phyloP scores from a whole-genome alignment of 1,284 basidiomycete genomes.

The Ceratobasidium sp. region DNA sequence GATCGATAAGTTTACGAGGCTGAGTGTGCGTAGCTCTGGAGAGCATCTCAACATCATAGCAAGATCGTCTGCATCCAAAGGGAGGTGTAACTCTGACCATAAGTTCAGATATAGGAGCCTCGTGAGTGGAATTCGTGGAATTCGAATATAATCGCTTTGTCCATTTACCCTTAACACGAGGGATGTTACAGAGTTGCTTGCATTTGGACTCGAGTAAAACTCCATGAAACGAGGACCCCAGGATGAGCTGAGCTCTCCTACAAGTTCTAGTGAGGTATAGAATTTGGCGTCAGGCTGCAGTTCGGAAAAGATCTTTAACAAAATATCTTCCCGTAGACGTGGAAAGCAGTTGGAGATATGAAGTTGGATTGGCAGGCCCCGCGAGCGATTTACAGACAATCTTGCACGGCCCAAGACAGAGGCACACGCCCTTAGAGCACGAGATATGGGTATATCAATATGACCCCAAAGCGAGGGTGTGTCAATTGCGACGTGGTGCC shows the following conservation, averaged over 20 bases:
- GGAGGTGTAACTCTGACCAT: background rate
- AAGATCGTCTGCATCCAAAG: background rate
- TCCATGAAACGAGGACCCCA: no score
- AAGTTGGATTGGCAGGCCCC: background rate
- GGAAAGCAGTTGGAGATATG: background rate
- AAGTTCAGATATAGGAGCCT: background rate
- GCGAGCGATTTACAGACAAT: background rate
- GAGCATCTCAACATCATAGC: background rate
- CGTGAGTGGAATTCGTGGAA: background rate
- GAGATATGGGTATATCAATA: background rate
- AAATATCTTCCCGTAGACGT: no score
- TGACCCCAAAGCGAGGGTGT: background rate
- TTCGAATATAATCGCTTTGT: no score
- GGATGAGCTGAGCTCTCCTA: background rate
- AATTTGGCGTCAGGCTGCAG: background rate
- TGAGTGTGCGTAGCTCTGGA: background rate
- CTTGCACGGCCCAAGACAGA: background rate
- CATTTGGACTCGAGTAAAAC: no score
- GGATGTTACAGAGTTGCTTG: background rate
- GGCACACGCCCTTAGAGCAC: background rate
- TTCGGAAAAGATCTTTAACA: background rate
- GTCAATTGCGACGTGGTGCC: background rate
- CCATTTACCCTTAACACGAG: background rate
- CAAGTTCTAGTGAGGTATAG: background rate
- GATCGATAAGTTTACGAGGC: background rate